Evolutionary conservation across 441 rosid species (phyloP), one percentile per base, ranked within the genome.

Genomic region (Populus hybrid): DNA sequence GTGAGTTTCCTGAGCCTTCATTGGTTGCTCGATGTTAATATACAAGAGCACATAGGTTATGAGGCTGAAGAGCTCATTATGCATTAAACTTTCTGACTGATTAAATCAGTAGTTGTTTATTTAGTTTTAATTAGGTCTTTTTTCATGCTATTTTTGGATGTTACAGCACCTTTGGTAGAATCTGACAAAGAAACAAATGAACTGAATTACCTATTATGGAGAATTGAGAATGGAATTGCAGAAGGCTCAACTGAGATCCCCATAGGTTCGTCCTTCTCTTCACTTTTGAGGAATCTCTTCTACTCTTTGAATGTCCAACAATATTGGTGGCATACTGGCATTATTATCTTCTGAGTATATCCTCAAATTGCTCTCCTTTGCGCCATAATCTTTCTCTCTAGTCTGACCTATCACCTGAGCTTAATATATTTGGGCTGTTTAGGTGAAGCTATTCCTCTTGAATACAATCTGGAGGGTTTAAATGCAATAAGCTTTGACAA

Each of bases 361-460:
- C 9, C 0, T 67, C 31, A 28, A 67, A 23, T 9, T 21, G 67
- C 26, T 9, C n/a, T 3, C 36, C 69, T 67, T 67, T 1, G n/a
- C 28, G 11, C 7, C 20, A 2, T 3, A 18, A 16, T 65, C 29
- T 31, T n/a, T 59, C 5, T 3, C 2, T 20, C 6, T 14, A 18
- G 11, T 40, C 45, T 40, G 20, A n/a, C 9, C 61, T 73, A 64
- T 75, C 12, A 9, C 64, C 53, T n/a, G 20, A 82, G 42, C 71
- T 64, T 73, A 10, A 68, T 64, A 29, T 79, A 36, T 38, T 64
- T 45, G 53, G 53, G 11, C 23, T 68, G 53, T 77, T 79, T 74
- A 93, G 98, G 97, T 0, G 99, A 94, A 74, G 94, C 98, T 28
- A 86, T 96, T 74, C 96, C 98, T 1, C 94, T 93, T 10, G 98